phyloP scores from a whole-genome alignment of 2,329 filamentous ascomycete species.

The Colletotrichum chrysophilum region DNA sequence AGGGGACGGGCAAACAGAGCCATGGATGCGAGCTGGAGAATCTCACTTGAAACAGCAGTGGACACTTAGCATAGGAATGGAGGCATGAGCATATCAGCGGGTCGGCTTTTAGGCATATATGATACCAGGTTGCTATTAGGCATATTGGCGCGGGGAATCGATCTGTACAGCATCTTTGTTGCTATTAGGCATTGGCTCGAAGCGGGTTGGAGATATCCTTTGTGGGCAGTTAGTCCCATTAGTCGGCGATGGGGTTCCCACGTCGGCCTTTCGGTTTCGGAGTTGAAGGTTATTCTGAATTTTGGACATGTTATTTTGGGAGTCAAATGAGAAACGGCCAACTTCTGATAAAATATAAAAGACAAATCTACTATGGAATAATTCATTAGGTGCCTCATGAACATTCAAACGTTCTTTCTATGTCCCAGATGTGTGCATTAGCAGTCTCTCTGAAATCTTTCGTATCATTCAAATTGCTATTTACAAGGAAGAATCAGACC shows the following conservation, averaged over 20 bases:
- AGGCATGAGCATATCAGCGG: background rate
- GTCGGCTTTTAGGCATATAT: background rate
- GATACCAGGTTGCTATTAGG: background rate
- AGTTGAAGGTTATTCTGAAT: background rate
- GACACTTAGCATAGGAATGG: background rate
- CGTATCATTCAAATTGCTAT: accelerated
- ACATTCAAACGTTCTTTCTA: background rate
- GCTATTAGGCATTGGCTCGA: background rate
- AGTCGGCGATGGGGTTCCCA: background rate
- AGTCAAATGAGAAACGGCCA: background rate
- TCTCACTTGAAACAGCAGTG: background rate
- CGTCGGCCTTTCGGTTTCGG: background rate
- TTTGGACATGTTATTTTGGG: background rate
- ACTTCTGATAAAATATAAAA: background rate
- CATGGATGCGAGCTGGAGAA: background rate
- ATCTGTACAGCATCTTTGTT: background rate
- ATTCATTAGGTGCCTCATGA: background rate
- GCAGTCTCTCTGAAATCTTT: background rate
- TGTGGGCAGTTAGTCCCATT: background rate
- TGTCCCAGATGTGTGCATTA: background rate
- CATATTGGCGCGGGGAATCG: background rate
- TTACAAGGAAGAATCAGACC: background rate
- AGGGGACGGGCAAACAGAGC: background rate
- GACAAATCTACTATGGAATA: background rate
- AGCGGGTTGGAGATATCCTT: background rate